These are phyloP conservation scores for Olyra latifolia DNA, from an alignment of 176 grass and related monocot species.

Conservation along the genomic window DNA sequence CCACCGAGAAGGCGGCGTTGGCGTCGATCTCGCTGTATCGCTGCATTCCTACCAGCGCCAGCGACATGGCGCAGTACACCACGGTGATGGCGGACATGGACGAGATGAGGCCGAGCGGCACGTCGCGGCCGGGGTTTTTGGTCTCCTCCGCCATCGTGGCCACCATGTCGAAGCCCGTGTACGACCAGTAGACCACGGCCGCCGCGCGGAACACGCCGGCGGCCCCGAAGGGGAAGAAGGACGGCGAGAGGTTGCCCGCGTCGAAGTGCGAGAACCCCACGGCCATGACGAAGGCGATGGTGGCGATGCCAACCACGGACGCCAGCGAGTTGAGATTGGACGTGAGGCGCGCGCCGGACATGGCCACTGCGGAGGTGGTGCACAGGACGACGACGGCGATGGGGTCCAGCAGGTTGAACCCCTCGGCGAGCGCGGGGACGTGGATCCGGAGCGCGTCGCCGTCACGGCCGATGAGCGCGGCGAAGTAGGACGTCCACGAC, in stretches of 20 bases:
- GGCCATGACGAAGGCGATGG: constrained; percentile 48
- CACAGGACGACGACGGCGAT: no score
- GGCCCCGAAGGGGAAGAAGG: constrained; percentile 55
- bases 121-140: constrained; percentile 49
- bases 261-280: constrained; percentile 49
- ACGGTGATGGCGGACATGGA: constrained; percentile 56
- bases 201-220: constrained; percentile 53
- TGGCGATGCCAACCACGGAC: constrained; percentile 37
- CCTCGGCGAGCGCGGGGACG: constrained; percentile 28
- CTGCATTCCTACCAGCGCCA: constrained; percentile 54
- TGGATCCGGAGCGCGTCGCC: constrained; percentile 49
- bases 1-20: constrained; percentile 49
- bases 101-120: constrained; percentile 50
- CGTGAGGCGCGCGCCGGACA: constrained; percentile 33
- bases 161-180: constrained; percentile 70
- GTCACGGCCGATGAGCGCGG: constrained; percentile 48
- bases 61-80: constrained; percentile 54
- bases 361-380: constrained; percentile 39
- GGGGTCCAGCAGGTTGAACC: constrained; percentile 25
- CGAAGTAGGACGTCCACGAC: constrained; percentile 60
- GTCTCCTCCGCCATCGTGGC: constrained; percentile 75
- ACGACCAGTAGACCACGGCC: constrained; percentile 58
- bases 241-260: constrained; percentile 33
- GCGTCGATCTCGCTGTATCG: constrained; percentile 48
- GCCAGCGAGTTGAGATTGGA: constrained; percentile 43